These are phyloP conservation scores for Ceratobasidium sp. DNA, from an alignment of 1,284 basidiomycete species.

Conservation along the genomic window DNA sequence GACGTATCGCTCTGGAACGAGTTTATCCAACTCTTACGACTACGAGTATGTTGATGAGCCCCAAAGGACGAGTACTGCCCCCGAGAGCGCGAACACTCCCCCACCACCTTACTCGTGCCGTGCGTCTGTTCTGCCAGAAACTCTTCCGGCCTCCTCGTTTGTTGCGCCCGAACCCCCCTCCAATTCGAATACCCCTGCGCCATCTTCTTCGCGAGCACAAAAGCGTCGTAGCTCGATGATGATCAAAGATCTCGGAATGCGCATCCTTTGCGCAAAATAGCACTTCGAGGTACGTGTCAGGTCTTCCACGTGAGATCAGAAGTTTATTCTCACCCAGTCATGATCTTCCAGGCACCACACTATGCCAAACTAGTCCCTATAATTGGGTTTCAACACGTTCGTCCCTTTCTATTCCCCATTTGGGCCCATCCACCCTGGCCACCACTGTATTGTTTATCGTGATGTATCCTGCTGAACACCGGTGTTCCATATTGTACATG, in stretches of 20 bases:
- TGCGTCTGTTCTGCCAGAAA: slow-evolving; percentile 34
- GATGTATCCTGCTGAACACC: slow-evolving; percentile 30
- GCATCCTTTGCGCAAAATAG: slow-evolving; percentile 41
- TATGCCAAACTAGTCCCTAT: slow-evolving; percentile 10
- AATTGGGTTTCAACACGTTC: not conserved
- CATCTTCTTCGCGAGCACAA: slow-evolving; percentile 37
- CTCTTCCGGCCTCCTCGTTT: slow-evolving; percentile 8
- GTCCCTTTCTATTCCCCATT: slow-evolving; percentile 18
- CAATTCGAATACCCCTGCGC: slow-evolving; percentile 11
- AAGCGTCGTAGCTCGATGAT: slow-evolving; percentile 44
- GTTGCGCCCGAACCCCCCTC: slow-evolving; percentile 6
- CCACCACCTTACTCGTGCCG: slow-evolving; percentile 42
- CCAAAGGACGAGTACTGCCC: not conserved
- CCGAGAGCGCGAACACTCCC: slow-evolving; percentile 4
- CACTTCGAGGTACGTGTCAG: slow-evolving; percentile 30
- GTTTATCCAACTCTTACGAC: slow-evolving; percentile 10
- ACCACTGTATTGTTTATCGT: slow-evolving; percentile 17
- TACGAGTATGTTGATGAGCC: slow-evolving; percentile 19
- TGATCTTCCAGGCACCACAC: slow-evolving; percentile 17
- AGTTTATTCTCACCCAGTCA: slow-evolving; percentile 15
- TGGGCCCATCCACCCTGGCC: not conserved
- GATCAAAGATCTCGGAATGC: slow-evolving; percentile 44
- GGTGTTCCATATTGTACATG: slow-evolving; percentile 21
- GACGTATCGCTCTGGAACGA: slow-evolving; percentile 7
- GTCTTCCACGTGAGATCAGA: slow-evolving; percentile 18